Base-by-base conservation (phyloP, 306 rosid genomes). In the Fagus sylvatica region DNA sequence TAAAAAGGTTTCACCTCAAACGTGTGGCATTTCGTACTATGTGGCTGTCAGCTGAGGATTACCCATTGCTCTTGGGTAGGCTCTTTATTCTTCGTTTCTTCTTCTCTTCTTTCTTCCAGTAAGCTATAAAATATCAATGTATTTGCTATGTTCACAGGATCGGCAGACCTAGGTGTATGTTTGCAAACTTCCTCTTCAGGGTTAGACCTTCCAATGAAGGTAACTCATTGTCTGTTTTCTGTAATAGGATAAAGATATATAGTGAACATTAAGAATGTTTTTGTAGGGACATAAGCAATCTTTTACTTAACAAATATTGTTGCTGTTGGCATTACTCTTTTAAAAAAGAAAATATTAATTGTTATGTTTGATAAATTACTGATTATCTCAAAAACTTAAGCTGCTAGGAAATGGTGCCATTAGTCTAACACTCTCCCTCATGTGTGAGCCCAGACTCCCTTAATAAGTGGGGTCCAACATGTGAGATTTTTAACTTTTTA, bases 131-230 rank as follows among this genome's bases (percentile, higher is more conserved):
- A 79, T 59, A 49, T 61, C 70, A 43, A 74, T 66, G 42, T 82
- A 51, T 69, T 69, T 65, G 71, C 79, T 33, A 17, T 69, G 36
- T 86, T 78, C 80, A 60, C 88, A 95, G 99, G 99, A 74, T 95
- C 99, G 3, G 98, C 91, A 11, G 98, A 95, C 76, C 85, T 95
- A 51, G 99, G 99, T 65, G 93, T 95, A 75, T 95, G 99, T 84
- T 82, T 95, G 76, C 99, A 95, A 82, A 93, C 98, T 65, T 95
- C 98, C 48, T 95, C 99, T 53, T 95, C 99, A 19, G 99, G 98
- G 79, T 81, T 95, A 78, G 99, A 95, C 86, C 99, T 93, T 86
- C 99, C 99, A 43, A 95, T 93, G 99, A 95, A 95, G 99, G 99
- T 93, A 86, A 39, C 16, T 71, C 54, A 39, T 77, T 59, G 36